Conservation (phyloP, 106 monocot genomes). For the Vanilla planifolia region DNA sequence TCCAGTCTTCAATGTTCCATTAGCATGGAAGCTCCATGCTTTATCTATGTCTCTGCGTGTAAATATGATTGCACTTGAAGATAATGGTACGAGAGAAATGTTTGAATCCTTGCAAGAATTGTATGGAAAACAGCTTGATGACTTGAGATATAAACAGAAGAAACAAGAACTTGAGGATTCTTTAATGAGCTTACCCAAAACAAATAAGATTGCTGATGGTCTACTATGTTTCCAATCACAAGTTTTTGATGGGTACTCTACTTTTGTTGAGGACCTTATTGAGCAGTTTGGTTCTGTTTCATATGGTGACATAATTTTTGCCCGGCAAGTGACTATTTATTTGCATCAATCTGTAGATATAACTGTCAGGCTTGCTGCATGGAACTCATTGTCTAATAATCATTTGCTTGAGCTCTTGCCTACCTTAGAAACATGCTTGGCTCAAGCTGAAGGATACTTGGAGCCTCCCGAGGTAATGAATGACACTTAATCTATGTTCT, state of each 20-base stretch:
- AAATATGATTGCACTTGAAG: constrained; percentile 62
- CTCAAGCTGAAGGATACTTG: constrained; percentile 60
- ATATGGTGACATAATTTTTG: constrained; percentile 81
- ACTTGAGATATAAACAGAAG: constrained; percentile 13
- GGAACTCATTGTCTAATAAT: constrained; percentile 74
- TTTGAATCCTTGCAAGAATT: constrained; percentile 74
- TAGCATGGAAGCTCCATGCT: constrained; percentile 91
- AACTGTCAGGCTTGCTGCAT: constrained; percentile 54
- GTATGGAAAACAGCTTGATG: constrained; percentile 52
- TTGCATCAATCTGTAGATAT: constrained; percentile 57
- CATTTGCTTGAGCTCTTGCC: constrained; percentile 77
- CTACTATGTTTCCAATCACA: constrained; percentile 51
- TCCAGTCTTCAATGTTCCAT: constrained; percentile 31
- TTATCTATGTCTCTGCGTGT: constrained; percentile 60
- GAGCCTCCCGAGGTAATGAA: constrained; percentile 70
- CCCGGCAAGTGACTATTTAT: constrained; percentile 79
- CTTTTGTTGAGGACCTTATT: constrained; percentile 72
- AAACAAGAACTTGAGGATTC: constrained; percentile 3
- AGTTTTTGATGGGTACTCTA: constrained; percentile 71
- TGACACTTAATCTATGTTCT: background rate
- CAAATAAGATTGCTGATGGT: constrained; percentile 3
- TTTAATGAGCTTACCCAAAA: background rate
- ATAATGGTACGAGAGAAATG: constrained; percentile 46
- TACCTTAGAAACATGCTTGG: constrained; percentile 49
- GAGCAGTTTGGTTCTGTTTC: constrained; percentile 94